Base-by-base conservation (phyloP, 139 green algal genomes). In the Edaphochlamys debaryana region DNA sequence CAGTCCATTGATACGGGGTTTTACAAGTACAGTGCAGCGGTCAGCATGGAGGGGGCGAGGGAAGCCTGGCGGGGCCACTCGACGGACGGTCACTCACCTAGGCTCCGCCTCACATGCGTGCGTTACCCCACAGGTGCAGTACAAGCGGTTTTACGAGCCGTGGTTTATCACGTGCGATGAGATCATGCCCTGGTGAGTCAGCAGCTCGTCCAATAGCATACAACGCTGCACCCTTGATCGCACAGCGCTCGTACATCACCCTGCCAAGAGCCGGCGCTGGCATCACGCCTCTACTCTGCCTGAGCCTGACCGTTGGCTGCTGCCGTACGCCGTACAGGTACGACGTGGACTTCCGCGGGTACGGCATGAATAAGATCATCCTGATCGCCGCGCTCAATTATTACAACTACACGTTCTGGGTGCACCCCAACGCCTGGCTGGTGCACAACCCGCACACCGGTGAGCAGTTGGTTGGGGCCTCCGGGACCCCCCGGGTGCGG, bases 311-410 rank as follows among this genome's bases (percentile, higher is more conserved):
- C 30, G 60, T 34, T 54, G 15, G 11, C 48, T 23, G 15, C 23
- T 66, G 17, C 58, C 4, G 60, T 58, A 58, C 50, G 50, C 2
- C 6, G 25, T 22, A 17, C 50, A 58, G 50, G 78, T 84, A 84
- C 78, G 78, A 84, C 50, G 27, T 84, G 3, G 50, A 76, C 34
- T 84, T 77, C 66, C 78, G 82, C 23, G 85, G 85, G 29, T 89
- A 89, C 70, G 85, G 85, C 63, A 70, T 89, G 85, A 89, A 89
- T 58, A 86, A 89, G 86, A 90, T 90, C 45, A 78, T 85, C 11
- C 82, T 88, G 27, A 85, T 90, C 40, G 86, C 86, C 19, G 69
- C 54, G 19, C 69, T 90, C 20, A 84, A 84, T 38, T 86, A 74
- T 69, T 90, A 88, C 86, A 83, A 80, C 63, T 84, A 80, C 77